These are phyloP conservation scores for Cucurbita argyrosperma DNA, from an alignment of 306 rosid genomes.

Conservation along the genomic window DNA sequence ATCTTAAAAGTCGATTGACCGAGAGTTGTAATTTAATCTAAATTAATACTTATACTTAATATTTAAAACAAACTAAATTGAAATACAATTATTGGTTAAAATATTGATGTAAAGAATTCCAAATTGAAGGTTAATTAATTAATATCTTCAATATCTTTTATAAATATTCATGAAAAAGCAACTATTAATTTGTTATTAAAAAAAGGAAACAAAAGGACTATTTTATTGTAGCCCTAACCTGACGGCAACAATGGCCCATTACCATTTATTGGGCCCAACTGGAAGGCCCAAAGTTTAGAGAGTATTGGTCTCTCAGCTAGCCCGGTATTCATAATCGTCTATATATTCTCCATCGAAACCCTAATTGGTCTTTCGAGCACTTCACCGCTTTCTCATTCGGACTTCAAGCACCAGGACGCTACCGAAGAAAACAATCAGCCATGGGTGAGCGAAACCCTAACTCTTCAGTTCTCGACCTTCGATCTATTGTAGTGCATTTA, in stretches of 20 bases:
- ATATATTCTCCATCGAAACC: not conserved
- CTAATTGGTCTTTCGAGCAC: not conserved
- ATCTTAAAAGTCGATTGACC: too few species aligned
- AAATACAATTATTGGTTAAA: too few species aligned
- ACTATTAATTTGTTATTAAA: too few species aligned
- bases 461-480: not conserved
- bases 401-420: not conserved
- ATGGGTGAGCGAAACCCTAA: conserved; percentile 8
- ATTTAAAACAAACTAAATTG: too few species aligned
- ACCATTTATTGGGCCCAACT: not conserved
- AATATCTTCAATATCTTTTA: too few species aligned
- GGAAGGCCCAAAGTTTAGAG: not conserved
- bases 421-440: not conserved
- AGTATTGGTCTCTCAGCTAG: not conserved
- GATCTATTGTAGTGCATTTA: not conserved
- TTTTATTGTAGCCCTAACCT: too few species aligned
- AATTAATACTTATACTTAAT: too few species aligned
- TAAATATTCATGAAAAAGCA: too few species aligned
- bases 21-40: too few species aligned
- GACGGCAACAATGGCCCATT: not conserved
- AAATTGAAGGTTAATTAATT: too few species aligned
- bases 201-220: too few species aligned
- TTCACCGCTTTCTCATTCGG: not conserved
- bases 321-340: not conserved
- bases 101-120: too few species aligned